Evolutionary conservation across 2,329 filamentous ascomycete species (phyloP), one percentile per base, ranked within the genome.

Genomic region (Juglanconis juglandina): DNA sequence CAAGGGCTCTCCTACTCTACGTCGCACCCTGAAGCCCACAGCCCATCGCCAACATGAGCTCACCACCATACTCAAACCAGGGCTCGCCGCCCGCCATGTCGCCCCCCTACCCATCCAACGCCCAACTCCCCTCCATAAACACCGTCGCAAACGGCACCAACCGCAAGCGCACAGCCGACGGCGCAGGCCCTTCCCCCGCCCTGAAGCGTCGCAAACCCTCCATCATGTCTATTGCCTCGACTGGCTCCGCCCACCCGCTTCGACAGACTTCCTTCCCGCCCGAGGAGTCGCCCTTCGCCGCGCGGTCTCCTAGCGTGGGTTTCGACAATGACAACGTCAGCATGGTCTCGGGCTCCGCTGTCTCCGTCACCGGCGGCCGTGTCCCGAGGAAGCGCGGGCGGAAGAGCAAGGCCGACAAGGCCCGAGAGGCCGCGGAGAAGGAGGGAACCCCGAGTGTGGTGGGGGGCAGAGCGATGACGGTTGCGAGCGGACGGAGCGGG

Each of bases 261-360:
- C 89, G 91, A 44, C 89, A 92, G 69, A 93, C 91, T 4, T 92
- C 90, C 0, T 95, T 92, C 69, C 89, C 90, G 0, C 89, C 90
- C 33, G 87, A 86, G 61, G 78, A 84, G 57, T 74, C 83, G 2
- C 80, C 84, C 0, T 81, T 81, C 46, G 53, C 75, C 65, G 79
- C 79, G 17, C 83, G 88, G 14, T 90, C 87, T 0, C 88, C 88
- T 0, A 89, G 86, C 39, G 61, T 63, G 13, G 61, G 61, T 1
- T 78, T 87, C 54, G 87, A 90, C 60, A 79, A 86, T 50, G 87
- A 89, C 60, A 80, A 76, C 8, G 76, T 79, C 58, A 87, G 83
- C 42, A 77, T 86, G 49, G 81, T 87, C 14, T 86, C 85, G 63
- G 87, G 85, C 37, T 87, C 85, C 53, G 82, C 82, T 51, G 80